phyloP scores from a whole-genome alignment of 768 basidiomycete genomes.

The Rubroboletus pulcherrimus region DNA sequence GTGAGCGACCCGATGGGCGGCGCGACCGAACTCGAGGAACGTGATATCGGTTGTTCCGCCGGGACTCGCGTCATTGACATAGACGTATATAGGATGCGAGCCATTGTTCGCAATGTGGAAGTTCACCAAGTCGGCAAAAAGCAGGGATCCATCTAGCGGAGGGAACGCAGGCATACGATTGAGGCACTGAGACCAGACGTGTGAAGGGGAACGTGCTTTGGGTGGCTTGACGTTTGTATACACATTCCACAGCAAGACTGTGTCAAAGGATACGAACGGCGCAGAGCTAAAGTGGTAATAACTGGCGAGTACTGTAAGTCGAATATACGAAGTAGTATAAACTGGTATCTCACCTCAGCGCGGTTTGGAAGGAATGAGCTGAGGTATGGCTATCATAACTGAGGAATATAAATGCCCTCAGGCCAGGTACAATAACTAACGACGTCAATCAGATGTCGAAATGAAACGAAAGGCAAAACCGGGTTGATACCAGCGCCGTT shows the following conservation, averaged over 20 bases:
- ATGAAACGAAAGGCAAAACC: too few relatives aligned
- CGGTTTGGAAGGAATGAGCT: too few relatives aligned
- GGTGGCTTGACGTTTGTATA: background rate
- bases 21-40: constrained; percentile 28
- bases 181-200: background rate
- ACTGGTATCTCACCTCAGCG: too few relatives aligned
- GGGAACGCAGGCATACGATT: constrained; percentile 1
- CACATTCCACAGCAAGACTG: background rate
- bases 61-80: constrained; percentile 7
- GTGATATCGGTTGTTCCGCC: constrained; percentile 14
- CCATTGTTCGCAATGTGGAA: constrained; percentile 22
- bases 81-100: constrained; percentile 12
- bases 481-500: too few relatives aligned
- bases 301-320: too few relatives aligned
- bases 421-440: too few relatives aligned
- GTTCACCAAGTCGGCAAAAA: constrained; percentile 22
- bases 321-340: too few relatives aligned
- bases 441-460: too few relatives aligned
- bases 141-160: constrained; percentile 18
- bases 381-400: too few relatives aligned
- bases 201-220: background rate
- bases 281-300: too few relatives aligned
- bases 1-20: constrained; percentile 30
- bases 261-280: too few relatives aligned
- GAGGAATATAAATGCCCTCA: too few relatives aligned